Evolutionary conservation across 2,329 filamentous ascomycete genomes (phyloP), one percentile per base, ranked within the genome.

Genomic region (Fusarium pilosicola): DNA sequence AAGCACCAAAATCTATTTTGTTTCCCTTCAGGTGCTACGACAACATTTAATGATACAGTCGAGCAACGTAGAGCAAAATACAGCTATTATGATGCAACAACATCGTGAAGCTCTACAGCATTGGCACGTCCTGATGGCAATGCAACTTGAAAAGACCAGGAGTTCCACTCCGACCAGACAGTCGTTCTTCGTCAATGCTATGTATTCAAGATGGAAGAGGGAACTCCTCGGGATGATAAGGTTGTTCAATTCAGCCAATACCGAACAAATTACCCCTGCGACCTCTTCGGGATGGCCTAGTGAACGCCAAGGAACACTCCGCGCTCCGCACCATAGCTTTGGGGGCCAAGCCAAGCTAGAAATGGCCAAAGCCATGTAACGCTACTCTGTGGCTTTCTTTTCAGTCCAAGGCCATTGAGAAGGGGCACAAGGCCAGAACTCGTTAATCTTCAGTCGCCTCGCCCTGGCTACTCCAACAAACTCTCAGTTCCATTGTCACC

Each of bases 351-450:
- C 59, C 54, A 58, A 66, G 45, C 59, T 59, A 28, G 51, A 65
- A 70, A 59, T 28, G 58, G 66, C 41, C 54, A 61, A 65, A 52
- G 57, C 61, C 41, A 63, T 67, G 60, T 65, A 65, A 63, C 66
- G 56, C 51, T 71, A 59, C 48, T 28, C 44, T 59, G 65, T 71
- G 70, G 70, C 71, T 71, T 52, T 42, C 42, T 45, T 48, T 68
- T 46, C 44, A 60, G 44, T 30, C 65, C 18, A 24, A 38, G 62
- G 65, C 44, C 36, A 52, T 28, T 41, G 28, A 45, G 62, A 45
- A 62, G 38, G 46, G 57, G 65, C 56, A 67, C 62, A 62, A 41
- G 63, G 62, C 56, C 61, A 55, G 49, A 57, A 46, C 61, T 65
- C 49, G 44, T 56, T 42, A 38, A 60, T 62, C 44, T 51, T 56